phyloP scores from a whole-genome alignment of 371 early-diverging fungal genomes.

The Mucor sp. region DNA sequence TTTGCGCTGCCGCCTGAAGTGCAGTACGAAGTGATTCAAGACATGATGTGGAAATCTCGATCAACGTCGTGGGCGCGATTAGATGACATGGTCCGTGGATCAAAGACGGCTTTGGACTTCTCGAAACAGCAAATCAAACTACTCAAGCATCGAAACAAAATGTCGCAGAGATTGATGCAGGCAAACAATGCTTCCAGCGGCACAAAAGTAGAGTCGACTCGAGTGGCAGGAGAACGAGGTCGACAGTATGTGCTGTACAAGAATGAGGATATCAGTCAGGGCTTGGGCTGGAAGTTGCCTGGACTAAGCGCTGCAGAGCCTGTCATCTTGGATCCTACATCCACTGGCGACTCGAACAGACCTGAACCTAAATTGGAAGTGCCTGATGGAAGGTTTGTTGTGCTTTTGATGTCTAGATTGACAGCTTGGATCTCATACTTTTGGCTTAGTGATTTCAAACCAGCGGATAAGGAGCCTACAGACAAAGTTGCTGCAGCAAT shows the following conservation, averaged over 20 bases:
- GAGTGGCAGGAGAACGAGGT: slow-evolving; percentile 83
- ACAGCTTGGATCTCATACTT: neutral
- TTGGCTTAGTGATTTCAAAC: neutral
- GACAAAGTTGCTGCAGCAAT: slow-evolving; percentile 41
- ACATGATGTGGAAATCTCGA: slow-evolving; percentile 81
- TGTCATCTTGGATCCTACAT: slow-evolving; percentile 23
- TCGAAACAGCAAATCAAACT: slow-evolving; percentile 88
- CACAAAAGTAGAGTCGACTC: slow-evolving; percentile 12
- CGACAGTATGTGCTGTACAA: slow-evolving; percentile 83
- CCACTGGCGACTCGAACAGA: neutral
- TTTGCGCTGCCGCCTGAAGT: slow-evolving; percentile 77
- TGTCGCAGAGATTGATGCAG: slow-evolving; percentile 79
- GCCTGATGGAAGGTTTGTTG: neutral
- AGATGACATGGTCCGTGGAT: slow-evolving; percentile 69
- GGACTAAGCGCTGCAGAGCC: slow-evolving; percentile 23
- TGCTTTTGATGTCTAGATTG: neutral
- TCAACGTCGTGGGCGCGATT: slow-evolving; percentile 79
- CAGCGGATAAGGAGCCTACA: neutral
- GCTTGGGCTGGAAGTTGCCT: slow-evolving; percentile 71
- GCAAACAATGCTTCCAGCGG: slow-evolving; percentile 55
- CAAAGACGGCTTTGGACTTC: slow-evolving; percentile 83
- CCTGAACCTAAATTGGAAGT: slow-evolving; percentile 11
- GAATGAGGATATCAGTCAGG: slow-evolving; percentile 70
- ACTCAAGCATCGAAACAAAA: slow-evolving; percentile 81
- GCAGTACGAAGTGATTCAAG: slow-evolving; percentile 90